Evolutionary conservation across 768 basidiomycete genomes (phyloP).

Genomic region (Sarcomyxa edulis): DNA sequence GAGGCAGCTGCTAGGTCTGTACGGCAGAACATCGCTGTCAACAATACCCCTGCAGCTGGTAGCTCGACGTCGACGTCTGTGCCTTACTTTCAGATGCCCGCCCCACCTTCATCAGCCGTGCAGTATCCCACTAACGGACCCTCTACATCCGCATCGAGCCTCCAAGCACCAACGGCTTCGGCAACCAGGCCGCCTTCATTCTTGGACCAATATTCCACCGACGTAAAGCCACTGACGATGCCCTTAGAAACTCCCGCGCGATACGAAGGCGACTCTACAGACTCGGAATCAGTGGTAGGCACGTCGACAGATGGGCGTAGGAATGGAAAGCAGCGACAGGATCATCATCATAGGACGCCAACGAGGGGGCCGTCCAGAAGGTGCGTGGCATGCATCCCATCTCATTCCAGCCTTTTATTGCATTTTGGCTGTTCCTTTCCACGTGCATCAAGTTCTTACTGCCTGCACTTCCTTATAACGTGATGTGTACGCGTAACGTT

Average conservation of each 20-base stretch:
- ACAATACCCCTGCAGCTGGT: constrained; percentile 13
- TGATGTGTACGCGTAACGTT: constrained; percentile 4
- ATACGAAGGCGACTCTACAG: constrained; percentile 44
- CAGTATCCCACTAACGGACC: constrained; percentile 3
- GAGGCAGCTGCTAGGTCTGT: constrained; percentile 42
- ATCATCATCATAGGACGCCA: constrained; percentile 19
- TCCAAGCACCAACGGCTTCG: constrained; percentile 22
- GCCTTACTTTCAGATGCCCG: constrained; percentile 13
- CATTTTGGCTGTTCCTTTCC: not conserved
- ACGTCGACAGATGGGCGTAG: constrained; percentile 15
- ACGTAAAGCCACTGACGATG: constrained; percentile 35
- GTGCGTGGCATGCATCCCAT: constrained; percentile 27
- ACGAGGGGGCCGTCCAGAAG: constrained; percentile 23
- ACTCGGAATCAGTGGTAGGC: constrained; percentile 33
- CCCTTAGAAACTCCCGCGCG: constrained; percentile 63
- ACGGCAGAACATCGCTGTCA: constrained; percentile 27
- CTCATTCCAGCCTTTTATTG: constrained; percentile 5
- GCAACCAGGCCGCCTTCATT: constrained; percentile 24
- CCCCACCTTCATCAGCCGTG: constrained; percentile 10
- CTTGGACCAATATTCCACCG: constrained; percentile 21
- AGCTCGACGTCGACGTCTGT: constrained; percentile 10
- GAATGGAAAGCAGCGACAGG: constrained; percentile 15
- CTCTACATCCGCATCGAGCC: constrained; percentile 13
- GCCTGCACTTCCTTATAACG: constrained; percentile 4
- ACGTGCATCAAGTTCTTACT: not conserved